Conservation (phyloP, 768 basidiomycete species). For the Serendipita vermifera region DNA sequence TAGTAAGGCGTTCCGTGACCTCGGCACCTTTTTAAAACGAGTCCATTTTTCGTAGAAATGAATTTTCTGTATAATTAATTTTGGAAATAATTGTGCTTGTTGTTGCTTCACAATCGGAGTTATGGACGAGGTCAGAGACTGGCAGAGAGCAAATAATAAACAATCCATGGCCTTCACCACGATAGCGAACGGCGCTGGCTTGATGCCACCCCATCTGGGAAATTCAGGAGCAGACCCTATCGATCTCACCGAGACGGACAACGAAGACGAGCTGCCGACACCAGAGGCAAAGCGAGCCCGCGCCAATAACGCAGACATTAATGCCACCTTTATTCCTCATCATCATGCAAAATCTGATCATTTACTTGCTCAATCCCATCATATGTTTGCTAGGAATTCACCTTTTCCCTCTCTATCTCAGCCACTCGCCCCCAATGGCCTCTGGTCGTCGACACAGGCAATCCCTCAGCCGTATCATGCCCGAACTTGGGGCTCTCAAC, state of each 20-base stretch:
- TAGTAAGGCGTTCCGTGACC: too few relatives aligned
- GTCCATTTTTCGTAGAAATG: too few relatives aligned
- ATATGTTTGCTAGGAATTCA: not conserved
- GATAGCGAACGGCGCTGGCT: not conserved
- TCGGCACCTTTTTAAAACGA: too few relatives aligned
- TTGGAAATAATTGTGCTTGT: not conserved
- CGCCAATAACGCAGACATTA: not conserved
- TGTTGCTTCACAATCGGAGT: not conserved
- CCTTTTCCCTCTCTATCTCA: not conserved
- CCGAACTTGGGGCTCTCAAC: not conserved
- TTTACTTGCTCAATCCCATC: not conserved
- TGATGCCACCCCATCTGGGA: not conserved
- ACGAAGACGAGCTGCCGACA: slow-evolving; percentile 2
- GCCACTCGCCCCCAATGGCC: not conserved
- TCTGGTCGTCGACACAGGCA: not conserved
- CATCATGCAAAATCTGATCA: not conserved
- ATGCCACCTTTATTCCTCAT: not conserved
- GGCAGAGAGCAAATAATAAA: not conserved
- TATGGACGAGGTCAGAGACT: not conserved
- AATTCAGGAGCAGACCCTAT: not conserved
- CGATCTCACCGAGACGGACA: slow-evolving; percentile 6
- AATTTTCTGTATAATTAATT: too few relatives aligned
- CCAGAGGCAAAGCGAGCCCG: slow-evolving; percentile 1
- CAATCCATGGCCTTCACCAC: not conserved
- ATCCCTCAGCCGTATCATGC: not conserved